Base-by-base conservation (phyloP, 148 eudicot genomes). In the Spergularia marina region DNA sequence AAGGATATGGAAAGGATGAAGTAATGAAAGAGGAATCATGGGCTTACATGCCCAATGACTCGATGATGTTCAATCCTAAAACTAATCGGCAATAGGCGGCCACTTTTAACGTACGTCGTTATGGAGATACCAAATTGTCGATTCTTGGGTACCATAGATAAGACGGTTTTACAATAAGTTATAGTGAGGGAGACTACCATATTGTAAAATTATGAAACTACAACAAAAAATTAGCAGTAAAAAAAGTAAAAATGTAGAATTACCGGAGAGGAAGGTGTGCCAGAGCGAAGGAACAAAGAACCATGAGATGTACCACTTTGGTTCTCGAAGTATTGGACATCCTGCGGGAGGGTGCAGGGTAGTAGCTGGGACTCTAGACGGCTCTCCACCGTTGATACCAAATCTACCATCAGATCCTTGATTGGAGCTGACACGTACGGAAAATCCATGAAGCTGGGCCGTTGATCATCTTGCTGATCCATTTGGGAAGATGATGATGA, bases 271-370 rank as follows among this genome's bases (percentile, higher is more conserved):
- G 90, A 83, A 1, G 86, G 81, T 14, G 70, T 3, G 54, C 83
- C 97, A 8, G 94, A 88, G 79, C 92, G 84, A 76, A 88, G 57
- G 25, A 79, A 80, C 65, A 95, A 85, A 57, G 91, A 83, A 21
- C 81, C 89, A 15, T 84, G 82, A 51, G 96, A 80, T 11, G 90
- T 79, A 2, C 74, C 82, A 68, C 57, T 73, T 39, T 83, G 81
- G 65, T 91, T 89, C 70, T 77, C 77, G 51, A 81, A 91, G 72
- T 74, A 82, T 64, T 86, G 82, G 6, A 86, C 87, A 34, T 90
- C 91, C 49, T 83, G 82, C 54, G 97, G 98, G 11, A 90, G 90
- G 41, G 82, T 81, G 72, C 85, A 88, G 18, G 98, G 94, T 16
- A 85, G 81, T 16, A 95, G 88, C 77, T 80, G 76, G 6, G 88